Conservation (phyloP, 495 filamentous ascomycete genomes). For the Echria macrotheca region DNA sequence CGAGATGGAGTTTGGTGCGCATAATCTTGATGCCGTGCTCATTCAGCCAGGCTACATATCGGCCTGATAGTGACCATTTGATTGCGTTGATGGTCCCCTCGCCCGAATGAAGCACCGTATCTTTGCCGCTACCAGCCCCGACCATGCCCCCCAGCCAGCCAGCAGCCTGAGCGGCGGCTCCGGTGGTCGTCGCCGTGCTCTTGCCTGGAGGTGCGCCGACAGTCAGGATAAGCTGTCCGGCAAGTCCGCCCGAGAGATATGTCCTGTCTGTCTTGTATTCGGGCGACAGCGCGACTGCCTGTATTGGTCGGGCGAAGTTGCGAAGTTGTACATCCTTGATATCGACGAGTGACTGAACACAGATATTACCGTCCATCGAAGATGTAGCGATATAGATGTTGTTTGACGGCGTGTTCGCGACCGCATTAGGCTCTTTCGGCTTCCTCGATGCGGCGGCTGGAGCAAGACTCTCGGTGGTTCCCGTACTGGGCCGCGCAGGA, state of each 20-base stretch:
- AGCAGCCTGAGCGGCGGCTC: slow-evolving; percentile 70
- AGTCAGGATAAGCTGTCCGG: slow-evolving; percentile 87
- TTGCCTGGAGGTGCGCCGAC: slow-evolving; percentile 70
- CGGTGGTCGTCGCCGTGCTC: slow-evolving; percentile 73
- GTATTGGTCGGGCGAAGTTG: slow-evolving; percentile 89
- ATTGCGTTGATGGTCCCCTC: slow-evolving; percentile 88
- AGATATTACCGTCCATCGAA: slow-evolving; percentile 93
- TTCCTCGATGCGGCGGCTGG: slow-evolving; percentile 46
- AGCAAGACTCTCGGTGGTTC: slow-evolving; percentile 45
- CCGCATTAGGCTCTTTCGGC: slow-evolving; percentile 39
- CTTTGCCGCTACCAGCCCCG: slow-evolving; percentile 70
- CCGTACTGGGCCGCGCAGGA: slow-evolving; percentile 26
- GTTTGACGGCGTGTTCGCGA: slow-evolving; percentile 72
- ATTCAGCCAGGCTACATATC: slow-evolving; percentile 90
- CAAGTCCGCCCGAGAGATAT: slow-evolving; percentile 85
- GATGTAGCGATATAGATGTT: slow-evolving; percentile 87
- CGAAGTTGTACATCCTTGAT: slow-evolving; percentile 74
- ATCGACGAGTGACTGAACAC: slow-evolving; percentile 72
- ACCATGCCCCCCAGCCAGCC: slow-evolving; percentile 90
- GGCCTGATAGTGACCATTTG: slow-evolving; percentile 86
- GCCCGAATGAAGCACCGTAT: slow-evolving; percentile 83
- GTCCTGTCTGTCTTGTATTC: slow-evolving; percentile 83
- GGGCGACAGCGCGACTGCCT: slow-evolving; percentile 83
- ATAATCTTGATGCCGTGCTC: slow-evolving; percentile 97
- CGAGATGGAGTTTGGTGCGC: slow-evolving; percentile 79